Conservation (phyloP, 2,329 filamentous ascomycete species). For the Sclerotinia glacialis region DNA sequence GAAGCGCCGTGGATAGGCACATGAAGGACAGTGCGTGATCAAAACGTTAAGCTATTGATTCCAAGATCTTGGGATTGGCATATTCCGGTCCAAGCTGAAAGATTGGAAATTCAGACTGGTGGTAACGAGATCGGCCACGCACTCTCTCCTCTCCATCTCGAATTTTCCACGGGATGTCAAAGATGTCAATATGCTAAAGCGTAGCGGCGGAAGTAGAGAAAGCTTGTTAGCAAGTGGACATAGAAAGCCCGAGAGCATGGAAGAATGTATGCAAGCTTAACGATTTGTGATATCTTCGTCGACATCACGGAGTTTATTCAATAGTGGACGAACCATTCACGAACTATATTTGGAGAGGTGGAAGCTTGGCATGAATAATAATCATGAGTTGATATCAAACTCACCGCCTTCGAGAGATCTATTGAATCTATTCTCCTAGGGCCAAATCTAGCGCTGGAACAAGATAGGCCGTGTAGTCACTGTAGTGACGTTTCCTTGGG, state of each 20-base stretch:
- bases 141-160: not conserved
- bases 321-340: not conserved
- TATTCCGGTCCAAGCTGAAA: constrained; percentile 1
- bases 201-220: not conserved
- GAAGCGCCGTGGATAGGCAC: not conserved
- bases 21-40: not conserved
- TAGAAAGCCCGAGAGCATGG: not conserved
- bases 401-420: constrained; percentile 3
- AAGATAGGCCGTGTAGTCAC: not conserved
- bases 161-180: not conserved
- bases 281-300: not conserved
- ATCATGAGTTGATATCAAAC: not conserved
- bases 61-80: not conserved
- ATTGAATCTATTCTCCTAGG: constrained; percentile 12
- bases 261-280: not conserved
- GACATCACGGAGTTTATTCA: not conserved
- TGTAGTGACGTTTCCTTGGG: constrained; percentile 9
- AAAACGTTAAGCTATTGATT: constrained; percentile 14
- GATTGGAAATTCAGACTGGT: not conserved
- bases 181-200: not conserved
- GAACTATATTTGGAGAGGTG: constrained; percentile 4
- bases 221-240: not conserved
- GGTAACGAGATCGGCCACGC: not conserved
- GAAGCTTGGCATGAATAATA: not conserved
- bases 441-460: constrained; percentile 1